Percentiles rank a stretch among this genome's conserved stretches.
Conservation (phyloP, 306 rosid genomes). For the Trifolium subterraneum region DNA sequence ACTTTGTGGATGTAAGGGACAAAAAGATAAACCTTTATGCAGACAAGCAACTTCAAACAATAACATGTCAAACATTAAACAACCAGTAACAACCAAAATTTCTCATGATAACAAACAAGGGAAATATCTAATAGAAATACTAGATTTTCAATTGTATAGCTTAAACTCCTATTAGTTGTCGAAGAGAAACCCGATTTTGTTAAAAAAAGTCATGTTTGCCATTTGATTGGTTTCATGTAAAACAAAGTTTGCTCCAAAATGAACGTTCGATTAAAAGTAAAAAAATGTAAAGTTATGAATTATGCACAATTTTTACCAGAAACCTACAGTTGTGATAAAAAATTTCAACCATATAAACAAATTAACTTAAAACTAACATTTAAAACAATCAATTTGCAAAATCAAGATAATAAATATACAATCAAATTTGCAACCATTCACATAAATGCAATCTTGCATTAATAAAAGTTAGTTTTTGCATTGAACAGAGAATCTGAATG, state of each 20-base stretch:
- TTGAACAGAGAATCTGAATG: not conserved
- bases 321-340: not conserved
- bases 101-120: not conserved
- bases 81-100: slow-evolving; percentile 14
- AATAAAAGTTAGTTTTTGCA: not conserved
- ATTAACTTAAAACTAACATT: not conserved
- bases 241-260: not conserved
- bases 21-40: slow-evolving; percentile 25
- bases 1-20: not conserved
- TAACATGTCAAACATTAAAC: not conserved
- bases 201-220: not conserved
- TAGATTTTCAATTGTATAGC: not conserved
- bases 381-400: not conserved
- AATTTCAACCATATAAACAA: not conserved
- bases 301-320: not conserved
- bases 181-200: not conserved
- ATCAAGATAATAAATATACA: not conserved
- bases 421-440: not conserved
- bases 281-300: not conserved
- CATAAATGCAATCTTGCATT: not conserved
- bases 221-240: not conserved
- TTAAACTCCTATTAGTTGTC: not conserved
- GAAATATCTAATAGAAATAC: slow-evolving; percentile 19
- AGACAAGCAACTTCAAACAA: slow-evolving; percentile 19
- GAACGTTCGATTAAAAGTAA: not conserved